Evolutionary conservation across 2,329 filamentous ascomycete species (phyloP), one percentile per base, ranked within the genome.

Genomic region (Paramyrothecium roridum): DNA sequence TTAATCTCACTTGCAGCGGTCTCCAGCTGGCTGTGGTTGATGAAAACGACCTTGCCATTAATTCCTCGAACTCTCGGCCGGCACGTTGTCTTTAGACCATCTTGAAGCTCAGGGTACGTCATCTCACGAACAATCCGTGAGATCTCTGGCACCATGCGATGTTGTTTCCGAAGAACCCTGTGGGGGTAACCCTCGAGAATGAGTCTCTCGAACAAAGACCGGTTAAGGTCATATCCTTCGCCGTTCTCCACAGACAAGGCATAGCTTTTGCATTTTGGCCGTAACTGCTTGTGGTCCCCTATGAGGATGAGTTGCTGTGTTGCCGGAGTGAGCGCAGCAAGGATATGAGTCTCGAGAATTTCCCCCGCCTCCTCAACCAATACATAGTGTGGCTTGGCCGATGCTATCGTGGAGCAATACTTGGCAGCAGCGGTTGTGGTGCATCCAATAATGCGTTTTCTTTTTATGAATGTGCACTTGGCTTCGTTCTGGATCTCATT

Each of bases 331-430:
- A 91, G 61, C 0, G 88, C 81, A 0, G 87, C 81, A 1, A 91
- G 67, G 20, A 72, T 46, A 59, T 91, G 88, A 2, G 79, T 77
- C 65, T 91, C 88, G 0, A 90, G 73, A 3, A 91, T 88, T 59
- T 91, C 88, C 2, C 87, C 88, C 1, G 87, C 88, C 67, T 91
- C 88, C 65, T 91, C 88, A 0, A 90, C 81, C 0, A 92, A 64
- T 1, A 90, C 68, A 2, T 89, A 73, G 1, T 84, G 83, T 0
- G 86, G 85, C 0, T 71, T 67, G 0, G 80, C 81, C 1, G 76
- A 72, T 6, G 76, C 76, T 8, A 91, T 76, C 1, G 81, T 73
- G 1, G 78, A 69, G 0, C 76, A 70, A 52, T 88, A 80, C 69
- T 78, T 90, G 0, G 89, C 86, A 0, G 87, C 87, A 0, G 76